Conservation (phyloP, 768 basidiomycete species). For the Auricularia heimuer region DNA sequence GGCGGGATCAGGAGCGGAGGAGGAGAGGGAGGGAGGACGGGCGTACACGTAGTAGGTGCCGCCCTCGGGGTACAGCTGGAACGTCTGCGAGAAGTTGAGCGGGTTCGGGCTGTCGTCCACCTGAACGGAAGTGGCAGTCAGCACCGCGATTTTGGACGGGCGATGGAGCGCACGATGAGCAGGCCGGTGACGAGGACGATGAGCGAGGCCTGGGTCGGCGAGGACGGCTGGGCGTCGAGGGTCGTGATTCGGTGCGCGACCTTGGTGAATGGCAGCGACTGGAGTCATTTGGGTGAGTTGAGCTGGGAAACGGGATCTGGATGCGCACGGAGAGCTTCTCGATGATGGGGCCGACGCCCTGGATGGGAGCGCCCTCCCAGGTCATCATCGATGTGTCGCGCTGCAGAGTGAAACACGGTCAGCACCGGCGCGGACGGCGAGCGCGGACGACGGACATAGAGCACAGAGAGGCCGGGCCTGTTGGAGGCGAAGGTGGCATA, state of each 20-base stretch:
- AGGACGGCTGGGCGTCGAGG: constrained; percentile 81
- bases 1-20: constrained; percentile 6
- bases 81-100: constrained; percentile 86
- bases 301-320: not conserved
- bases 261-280: constrained; percentile 72
- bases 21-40: not conserved
- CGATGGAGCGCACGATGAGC: constrained; percentile 44
- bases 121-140: constrained; percentile 26
- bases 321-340: constrained; percentile 61
- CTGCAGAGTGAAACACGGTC: constrained; percentile 32
- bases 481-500: constrained; percentile 66
- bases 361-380: constrained; percentile 56
- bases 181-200: constrained; percentile 86
- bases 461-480: constrained; percentile 68
- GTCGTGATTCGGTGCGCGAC: constrained; percentile 78
- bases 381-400: constrained; percentile 75
- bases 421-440: constrained; percentile 13
- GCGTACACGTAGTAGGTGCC: constrained; percentile 77
- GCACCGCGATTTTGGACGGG: not conserved
- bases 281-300: constrained; percentile 1
- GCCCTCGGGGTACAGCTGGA: constrained; percentile 79
- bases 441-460: constrained; percentile 23
- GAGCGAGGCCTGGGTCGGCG: constrained; percentile 41
- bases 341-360: constrained; percentile 45
- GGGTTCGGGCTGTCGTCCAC: constrained; percentile 74